These are phyloP conservation scores for Calonectria pseudoreteaudii DNA, from an alignment of 2,329 filamentous ascomycete genomes.

Conservation along the genomic window DNA sequence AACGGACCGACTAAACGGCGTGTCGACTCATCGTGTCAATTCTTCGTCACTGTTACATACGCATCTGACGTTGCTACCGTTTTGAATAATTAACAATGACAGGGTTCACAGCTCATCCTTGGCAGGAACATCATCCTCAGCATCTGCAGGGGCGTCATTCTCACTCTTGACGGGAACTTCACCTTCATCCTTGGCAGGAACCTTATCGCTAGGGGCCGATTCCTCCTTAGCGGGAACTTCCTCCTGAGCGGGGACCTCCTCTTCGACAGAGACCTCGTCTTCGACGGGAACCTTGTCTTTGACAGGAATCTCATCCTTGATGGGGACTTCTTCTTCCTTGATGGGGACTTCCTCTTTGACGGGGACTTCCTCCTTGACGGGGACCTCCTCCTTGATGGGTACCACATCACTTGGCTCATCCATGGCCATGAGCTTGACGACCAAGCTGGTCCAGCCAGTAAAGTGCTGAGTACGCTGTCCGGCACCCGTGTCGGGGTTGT, in stretches of 20 bases:
- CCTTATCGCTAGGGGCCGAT: not conserved
- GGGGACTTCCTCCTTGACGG: not conserved
- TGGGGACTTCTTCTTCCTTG: not conserved
- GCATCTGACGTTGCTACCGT: not conserved
- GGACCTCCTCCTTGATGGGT: constrained; percentile 57
- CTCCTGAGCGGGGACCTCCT: not conserved
- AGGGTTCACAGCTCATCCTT: constrained; percentile 61
- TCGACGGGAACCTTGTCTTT: not conserved
- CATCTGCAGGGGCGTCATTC: not conserved
- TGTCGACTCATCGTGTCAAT: not conserved
- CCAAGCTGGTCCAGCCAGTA: constrained; percentile 98
- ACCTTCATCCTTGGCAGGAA: not conserved
- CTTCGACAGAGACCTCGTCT: not conserved
- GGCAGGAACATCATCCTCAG: constrained; percentile 41
- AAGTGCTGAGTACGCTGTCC: constrained; percentile 99
- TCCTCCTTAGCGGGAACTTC: not conserved
- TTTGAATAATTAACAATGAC: not conserved
- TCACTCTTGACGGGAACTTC: not conserved
- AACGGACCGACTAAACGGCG: constrained; percentile 11
- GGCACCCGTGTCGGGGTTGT: constrained; percentile 89
- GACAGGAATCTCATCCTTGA: not conserved
- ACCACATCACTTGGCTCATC: constrained; percentile 68
- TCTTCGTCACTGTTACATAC: constrained; percentile 13
- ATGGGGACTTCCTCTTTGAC: not conserved
- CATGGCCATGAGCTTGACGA: constrained; percentile 98